Conservation (phyloP, 371 early-diverging fungal species). For the Blastocladiella emersonii region DNA sequence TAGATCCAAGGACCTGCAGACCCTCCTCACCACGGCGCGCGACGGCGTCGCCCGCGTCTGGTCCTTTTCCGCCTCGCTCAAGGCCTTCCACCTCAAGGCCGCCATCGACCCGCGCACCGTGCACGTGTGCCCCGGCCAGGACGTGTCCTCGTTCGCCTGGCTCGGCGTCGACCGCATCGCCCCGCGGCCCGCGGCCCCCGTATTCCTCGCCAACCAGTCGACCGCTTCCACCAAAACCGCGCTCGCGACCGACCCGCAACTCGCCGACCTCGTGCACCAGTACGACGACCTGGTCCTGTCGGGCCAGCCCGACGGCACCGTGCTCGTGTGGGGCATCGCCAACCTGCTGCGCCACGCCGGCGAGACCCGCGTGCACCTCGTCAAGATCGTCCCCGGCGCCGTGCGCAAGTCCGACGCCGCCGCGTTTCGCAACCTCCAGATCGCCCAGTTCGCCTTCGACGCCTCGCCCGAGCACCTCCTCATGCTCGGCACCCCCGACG, state of each 20-base stretch:
- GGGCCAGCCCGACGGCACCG: constrained; percentile 49
- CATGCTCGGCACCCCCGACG: background rate
- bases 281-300: constrained; percentile 67
- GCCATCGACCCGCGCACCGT: constrained; percentile 42
- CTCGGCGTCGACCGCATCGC: constrained; percentile 23
- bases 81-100: constrained; percentile 44
- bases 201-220: constrained; percentile 10
- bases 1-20: constrained; percentile 24
- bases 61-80: constrained; percentile 30
- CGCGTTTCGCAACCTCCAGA: background rate
- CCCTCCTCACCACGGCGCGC: constrained; percentile 51
- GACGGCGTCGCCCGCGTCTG: constrained; percentile 66
- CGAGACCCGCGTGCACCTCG: constrained; percentile 13
- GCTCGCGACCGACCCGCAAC: constrained; percentile 19
- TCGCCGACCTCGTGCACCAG: constrained; percentile 46
- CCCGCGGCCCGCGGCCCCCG: constrained; percentile 13
- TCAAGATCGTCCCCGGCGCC: constrained; percentile 6
- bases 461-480: background rate
- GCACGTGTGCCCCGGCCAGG: constrained; percentile 43
- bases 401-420: constrained; percentile 1
- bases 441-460: background rate
- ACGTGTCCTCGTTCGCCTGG: constrained; percentile 35
- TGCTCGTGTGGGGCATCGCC: constrained; percentile 67
- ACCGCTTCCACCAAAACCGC: constrained; percentile 20
- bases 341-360: constrained; percentile 20